Base-by-base conservation (phyloP, 306 rosid genomes). In the Prunus davidiana region DNA sequence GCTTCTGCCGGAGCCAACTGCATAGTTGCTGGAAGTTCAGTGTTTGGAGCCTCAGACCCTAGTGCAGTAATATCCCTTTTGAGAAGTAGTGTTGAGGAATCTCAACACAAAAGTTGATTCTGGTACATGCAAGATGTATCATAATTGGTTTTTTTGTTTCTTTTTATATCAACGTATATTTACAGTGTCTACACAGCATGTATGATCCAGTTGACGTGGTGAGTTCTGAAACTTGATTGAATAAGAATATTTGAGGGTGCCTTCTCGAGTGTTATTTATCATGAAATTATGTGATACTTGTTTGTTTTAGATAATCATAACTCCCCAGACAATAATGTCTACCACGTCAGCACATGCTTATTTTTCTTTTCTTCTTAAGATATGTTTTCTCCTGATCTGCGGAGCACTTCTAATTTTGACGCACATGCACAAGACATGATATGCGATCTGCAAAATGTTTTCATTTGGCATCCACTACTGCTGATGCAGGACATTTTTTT, bases 1-100 rank as follows among this genome's bases (percentile, higher is more conserved):
- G 96, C 97, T 65, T 77, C 90, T 19, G 97, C 97, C 0, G 97
- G 97, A 69, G 97, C 97, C 46, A 92, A 95, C 76, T 95, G 97
- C 85, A 92, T 95, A 64, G 99, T 95, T 55, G 97, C 97, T 19
- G 97, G 99, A 81, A 95, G 97, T 81, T 95, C 99, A 14, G 97
- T 95, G 78, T 92, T 95, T 72, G 97, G 99, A 80, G 93, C 96
- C 76, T 76, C 97, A 5, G 92, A 92, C 60, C 99, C 99, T 56
- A 88, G 81, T 60, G 71, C 87, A 64, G 97, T 92, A 46, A 92
- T 92, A 74, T 90, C 97, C 81, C 79, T 89, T 30, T 46, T 95
- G 87, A 83, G 90, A 81, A 84, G 80, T 64, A 86, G 85, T 72
- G 88, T 95, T 12, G 90, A 90, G 77, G 82, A 79, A 82, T 87